Conservation (phyloP, 495 filamentous ascomycete genomes). For the Annulohypoxylon stygium region DNA sequence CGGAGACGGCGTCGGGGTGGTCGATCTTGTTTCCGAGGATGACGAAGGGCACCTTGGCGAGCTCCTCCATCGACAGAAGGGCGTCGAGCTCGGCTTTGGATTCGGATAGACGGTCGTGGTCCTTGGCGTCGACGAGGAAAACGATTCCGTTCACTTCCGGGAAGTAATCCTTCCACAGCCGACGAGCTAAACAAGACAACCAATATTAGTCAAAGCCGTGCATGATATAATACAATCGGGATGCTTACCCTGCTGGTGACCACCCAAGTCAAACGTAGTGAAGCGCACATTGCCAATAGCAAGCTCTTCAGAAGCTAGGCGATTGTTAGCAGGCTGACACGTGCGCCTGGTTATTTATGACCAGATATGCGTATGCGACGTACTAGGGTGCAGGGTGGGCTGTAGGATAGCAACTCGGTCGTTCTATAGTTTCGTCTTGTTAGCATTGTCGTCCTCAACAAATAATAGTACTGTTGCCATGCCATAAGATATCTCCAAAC, state of each 20-base stretch:
- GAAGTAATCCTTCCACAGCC: conserved; percentile 98
- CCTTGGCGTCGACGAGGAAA: conserved; percentile 97
- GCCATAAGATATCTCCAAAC: neutral
- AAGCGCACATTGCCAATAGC: conserved; percentile 96
- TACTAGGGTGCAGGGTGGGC: conserved; percentile 90
- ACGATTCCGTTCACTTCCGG: conserved; percentile 98
- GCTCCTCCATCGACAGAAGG: conserved; percentile 92
- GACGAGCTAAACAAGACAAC: conserved; percentile 72
- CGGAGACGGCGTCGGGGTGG: conserved; percentile 91
- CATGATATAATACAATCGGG: neutral
- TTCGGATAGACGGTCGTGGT: conserved; percentile 92
- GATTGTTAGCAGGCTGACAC: conserved; percentile 42
- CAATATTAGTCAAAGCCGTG: conserved; percentile 9
- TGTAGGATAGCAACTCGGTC: conserved; percentile 94
- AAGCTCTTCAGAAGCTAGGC: conserved; percentile 90
- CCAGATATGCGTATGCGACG: conserved; percentile 54
- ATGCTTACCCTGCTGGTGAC: conserved; percentile 90
- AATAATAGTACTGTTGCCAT: neutral
- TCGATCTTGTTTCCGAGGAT: conserved; percentile 99
- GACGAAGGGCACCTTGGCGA: conserved; percentile 92
- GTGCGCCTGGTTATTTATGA: conserved; percentile 27
- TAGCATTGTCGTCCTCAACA: conserved; percentile 23
- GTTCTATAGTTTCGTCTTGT: conserved; percentile 67
- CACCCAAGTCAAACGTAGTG: conserved; percentile 97
- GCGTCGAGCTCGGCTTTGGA: conserved; percentile 97